phyloP scores from a whole-genome alignment of 805 yeast species.

The Kregervanrija delftensis region DNA sequence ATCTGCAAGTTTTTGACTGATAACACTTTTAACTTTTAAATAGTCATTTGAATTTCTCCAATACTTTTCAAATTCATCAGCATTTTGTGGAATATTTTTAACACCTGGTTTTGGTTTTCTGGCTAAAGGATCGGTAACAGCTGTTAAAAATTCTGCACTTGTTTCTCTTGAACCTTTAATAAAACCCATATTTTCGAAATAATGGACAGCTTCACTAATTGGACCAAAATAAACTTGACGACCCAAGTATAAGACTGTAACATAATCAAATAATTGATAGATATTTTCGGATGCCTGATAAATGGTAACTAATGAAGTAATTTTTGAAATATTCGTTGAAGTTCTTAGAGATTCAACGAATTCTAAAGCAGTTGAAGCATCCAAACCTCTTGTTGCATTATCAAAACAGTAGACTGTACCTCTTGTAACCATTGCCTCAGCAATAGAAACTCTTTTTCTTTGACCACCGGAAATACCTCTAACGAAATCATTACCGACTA shows the following conservation, averaged over 20 bases:
- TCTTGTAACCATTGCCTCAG: conserved; percentile 51
- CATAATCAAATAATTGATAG: conserved; percentile 53
- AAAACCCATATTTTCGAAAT: conserved; percentile 55
- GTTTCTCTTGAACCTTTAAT: conserved; percentile 57
- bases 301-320: conserved; percentile 57
- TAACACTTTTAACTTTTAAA: conserved; percentile 27
- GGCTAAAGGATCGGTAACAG: conserved; percentile 61
- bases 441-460: conserved; percentile 64
- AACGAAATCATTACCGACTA: conserved; percentile 61
- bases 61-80: conserved; percentile 50
- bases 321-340: conserved; percentile 47
- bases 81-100: conserved; percentile 47
- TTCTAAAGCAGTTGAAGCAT: conserved; percentile 65
- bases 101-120: conserved; percentile 42
- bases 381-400: conserved; percentile 66
- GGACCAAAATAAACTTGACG: conserved; percentile 57
- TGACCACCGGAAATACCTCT: conserved; percentile 73
- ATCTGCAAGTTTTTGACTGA: conserved; percentile 29
- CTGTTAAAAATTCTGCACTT: conserved; percentile 60
- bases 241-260: conserved; percentile 54
- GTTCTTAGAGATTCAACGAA: conserved; percentile 54
- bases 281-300: conserved; percentile 66
- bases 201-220: conserved; percentile 43
- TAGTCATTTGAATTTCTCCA: conserved; percentile 56
- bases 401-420: conserved; percentile 58